Evolutionary conservation across 768 basidiomycete species (phyloP), one percentile per base, ranked within the genome.

Genomic region (Pleurotus tuoliensis): DNA sequence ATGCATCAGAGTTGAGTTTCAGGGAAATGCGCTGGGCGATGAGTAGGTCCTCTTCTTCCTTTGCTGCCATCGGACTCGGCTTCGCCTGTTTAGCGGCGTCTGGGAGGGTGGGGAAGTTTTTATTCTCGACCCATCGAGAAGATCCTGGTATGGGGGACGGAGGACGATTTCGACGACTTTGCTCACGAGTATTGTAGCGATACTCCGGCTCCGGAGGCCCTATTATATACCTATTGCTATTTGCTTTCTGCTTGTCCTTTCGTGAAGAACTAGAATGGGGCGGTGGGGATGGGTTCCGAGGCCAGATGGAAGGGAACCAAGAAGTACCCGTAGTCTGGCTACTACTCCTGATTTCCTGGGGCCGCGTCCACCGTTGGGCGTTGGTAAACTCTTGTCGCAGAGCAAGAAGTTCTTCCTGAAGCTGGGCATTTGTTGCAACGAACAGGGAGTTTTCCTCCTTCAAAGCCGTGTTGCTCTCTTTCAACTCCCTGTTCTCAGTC

Each of bases 391-490:
- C 51, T 30, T 24, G 51, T 20, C 39, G 51, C 37, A 53, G 22
- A 41, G 51, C 51, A n/a, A 12, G 6, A 16, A 53, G 8, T 41
- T 53, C 51, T 53, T 53, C 51, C 22, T 53, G 51, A 9, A 53
- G 39, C 24, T 53, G 51, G 22, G 38, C 58, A 41, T 54, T 56
- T 51, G 20, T 58, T 58, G 27, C 56, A 58, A 52, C 58, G 58
- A 39, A 47, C 56, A 25, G 62, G 57, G 24, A 69, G 25, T 40
- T 73, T 68, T 30, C 53, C 59, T 61, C 70, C 64, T 20, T 76
- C 61, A 5, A 55, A 39, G 41, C 56, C 47, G 4, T 73, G 30
- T 65, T 74, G 39, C 58, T 43, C 45, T 44, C 41, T 5, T 66
- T 64, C 39, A 58, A 56, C 25, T 54, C 49, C 11, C 13, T 24